Percentiles rank a stretch among this genome's conserved stretches.
These are phyloP conservation scores for Lyophyllum decastes DNA, from an alignment of 768 basidiomycete species.

Conservation along the genomic window DNA sequence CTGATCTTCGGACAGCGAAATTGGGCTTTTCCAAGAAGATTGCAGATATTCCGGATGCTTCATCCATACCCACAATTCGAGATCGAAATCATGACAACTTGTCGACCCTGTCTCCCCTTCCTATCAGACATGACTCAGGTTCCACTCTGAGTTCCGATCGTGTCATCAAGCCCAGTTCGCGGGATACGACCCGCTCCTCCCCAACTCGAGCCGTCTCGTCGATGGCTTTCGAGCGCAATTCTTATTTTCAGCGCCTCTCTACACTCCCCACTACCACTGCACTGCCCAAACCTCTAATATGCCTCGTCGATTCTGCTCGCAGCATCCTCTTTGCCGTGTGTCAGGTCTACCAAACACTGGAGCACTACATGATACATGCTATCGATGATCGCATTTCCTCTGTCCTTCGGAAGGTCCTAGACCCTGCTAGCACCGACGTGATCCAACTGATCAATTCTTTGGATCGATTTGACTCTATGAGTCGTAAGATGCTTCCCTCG, in stretches of 20 bases:
- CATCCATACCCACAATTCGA: conserved; percentile 1
- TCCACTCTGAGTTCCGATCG: conserved; percentile 30
- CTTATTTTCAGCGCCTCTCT: conserved; percentile 93
- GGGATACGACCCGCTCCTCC: conserved; percentile 26
- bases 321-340: conserved; percentile 91
- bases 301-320: conserved; percentile 84
- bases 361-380: conserved; percentile 83
- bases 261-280: conserved; percentile 68
- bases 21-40: conserved; percentile 33
- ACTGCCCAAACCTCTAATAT: conserved; percentile 68
- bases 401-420: conserved; percentile 80
- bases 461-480: conserved; percentile 87
- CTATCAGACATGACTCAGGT: conserved; percentile 50
- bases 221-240: conserved; percentile 80
- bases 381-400: conserved; percentile 82
- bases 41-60: conserved; percentile 24
- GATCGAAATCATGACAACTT: conserved; percentile 27
- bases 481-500: conserved; percentile 68
- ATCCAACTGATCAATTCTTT: conserved; percentile 82
- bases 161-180: conserved; percentile 23
- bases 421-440: conserved; percentile 83
- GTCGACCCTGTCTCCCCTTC: conserved; percentile 38
- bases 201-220: conserved; percentile 47
- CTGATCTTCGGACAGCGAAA: conserved; percentile 69
- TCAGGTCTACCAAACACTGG: conserved; percentile 86